These are phyloP conservation scores for Eurotiales sp. DNA, from an alignment of 2,329 filamentous ascomycete genomes.

Conservation along the genomic window DNA sequence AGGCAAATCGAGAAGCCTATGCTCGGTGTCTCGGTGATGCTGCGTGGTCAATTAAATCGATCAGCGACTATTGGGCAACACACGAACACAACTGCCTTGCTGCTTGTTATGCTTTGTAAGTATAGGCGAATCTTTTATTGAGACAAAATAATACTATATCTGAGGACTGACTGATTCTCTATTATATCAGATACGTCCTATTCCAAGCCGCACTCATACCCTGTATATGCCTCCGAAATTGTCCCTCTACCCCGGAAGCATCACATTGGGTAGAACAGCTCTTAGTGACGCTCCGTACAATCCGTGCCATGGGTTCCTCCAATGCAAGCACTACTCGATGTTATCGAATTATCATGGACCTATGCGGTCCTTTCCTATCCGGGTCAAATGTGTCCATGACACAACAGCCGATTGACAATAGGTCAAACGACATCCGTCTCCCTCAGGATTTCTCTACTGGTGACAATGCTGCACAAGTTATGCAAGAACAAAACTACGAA, in stretches of 20 bases:
- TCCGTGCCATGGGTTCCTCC: slow-evolving; percentile 31
- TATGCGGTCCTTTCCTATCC: slow-evolving; percentile 20
- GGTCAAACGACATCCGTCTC: neutral
- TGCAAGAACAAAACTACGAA: neutral
- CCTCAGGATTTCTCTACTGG: too few species aligned
- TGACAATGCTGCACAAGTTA: slow-evolving; percentile 17
- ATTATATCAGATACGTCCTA: slow-evolving; percentile 30
- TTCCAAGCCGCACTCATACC: slow-evolving; percentile 46
- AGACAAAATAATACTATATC: neutral
- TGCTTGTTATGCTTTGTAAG: slow-evolving; percentile 20
- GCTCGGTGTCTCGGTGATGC: slow-evolving; percentile 28
- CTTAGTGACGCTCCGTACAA: slow-evolving; percentile 31
- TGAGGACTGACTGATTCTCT: neutral
- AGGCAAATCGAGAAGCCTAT: slow-evolving; percentile 17
- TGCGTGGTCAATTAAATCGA: slow-evolving; percentile 26
- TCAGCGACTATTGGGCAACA: slow-evolving; percentile 33
- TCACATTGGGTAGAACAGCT: slow-evolving; percentile 34
- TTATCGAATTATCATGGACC: slow-evolving; percentile 34
- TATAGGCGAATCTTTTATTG: neutral
- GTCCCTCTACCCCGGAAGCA: slow-evolving; percentile 33
- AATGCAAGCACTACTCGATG: slow-evolving; percentile 38
- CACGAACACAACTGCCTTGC: slow-evolving; percentile 37
- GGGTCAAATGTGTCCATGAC: neutral
- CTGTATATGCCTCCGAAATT: slow-evolving; percentile 40
- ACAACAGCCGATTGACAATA: neutral